A percentile compares a stretch with the other conserved stretches of the same genome.
Evolutionary conservation across 306 rosid genomes (phyloP).

Genomic region (Hippophae tibetana): DNA sequence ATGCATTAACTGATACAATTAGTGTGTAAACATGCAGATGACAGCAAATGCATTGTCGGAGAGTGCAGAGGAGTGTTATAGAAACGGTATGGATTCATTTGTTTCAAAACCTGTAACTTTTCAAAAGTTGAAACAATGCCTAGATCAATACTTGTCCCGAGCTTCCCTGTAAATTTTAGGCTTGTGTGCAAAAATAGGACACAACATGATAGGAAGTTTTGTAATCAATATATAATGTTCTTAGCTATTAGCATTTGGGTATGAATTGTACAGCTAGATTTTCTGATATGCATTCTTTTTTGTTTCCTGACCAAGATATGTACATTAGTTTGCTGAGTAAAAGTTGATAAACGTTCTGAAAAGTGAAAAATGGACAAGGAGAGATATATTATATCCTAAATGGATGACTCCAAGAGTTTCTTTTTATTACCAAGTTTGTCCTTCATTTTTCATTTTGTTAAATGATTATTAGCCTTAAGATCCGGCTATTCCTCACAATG

Average conservation of each 20-base stretch:
- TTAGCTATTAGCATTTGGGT: constrained; percentile 17
- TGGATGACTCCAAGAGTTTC: too few relatives aligned
- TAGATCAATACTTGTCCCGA: constrained; percentile 39
- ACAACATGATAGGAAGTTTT: constrained; percentile 49
- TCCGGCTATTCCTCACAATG: too few relatives aligned
- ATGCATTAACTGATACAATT: neutral
- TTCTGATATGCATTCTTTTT: neutral
- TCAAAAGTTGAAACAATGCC: constrained; percentile 56
- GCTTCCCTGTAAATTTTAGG: constrained; percentile 40
- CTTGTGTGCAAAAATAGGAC: constrained; percentile 29
- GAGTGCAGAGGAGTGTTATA: constrained; percentile 82
- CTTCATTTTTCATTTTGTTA: too few relatives aligned
- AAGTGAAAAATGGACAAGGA: neutral
- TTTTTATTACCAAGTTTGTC: too few relatives aligned
- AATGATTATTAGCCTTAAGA: too few relatives aligned
- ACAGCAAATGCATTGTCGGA: constrained; percentile 80
- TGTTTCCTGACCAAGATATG: neutral
- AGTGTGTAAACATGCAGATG: constrained; percentile 42
- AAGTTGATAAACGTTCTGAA: neutral
- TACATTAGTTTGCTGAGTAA: neutral
- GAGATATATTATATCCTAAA: neutral
- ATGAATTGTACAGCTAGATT: constrained; percentile 40
- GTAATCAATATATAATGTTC: constrained; percentile 40
- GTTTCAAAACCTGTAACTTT: constrained; percentile 77
- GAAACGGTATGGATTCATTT: constrained; percentile 84